phyloP scores from a whole-genome alignment of 2,329 filamentous ascomycete genomes.

The Fusarium praegraminearum region DNA sequence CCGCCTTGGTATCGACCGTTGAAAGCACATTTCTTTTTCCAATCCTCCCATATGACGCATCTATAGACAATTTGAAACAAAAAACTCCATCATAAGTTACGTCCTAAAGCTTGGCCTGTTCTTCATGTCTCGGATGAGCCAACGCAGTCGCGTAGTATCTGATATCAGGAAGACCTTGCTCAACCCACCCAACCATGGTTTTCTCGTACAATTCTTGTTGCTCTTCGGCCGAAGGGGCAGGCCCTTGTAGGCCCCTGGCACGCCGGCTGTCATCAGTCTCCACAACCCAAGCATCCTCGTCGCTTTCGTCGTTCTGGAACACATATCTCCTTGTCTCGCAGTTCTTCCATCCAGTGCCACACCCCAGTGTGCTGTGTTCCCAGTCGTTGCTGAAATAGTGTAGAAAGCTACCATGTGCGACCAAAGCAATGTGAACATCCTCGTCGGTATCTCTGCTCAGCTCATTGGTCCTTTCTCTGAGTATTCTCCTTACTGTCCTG shows the following conservation, averaged over 20 bases:
- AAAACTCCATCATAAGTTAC: background rate
- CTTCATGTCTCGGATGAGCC: background rate
- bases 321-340: conserved; percentile 35
- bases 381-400: conserved; percentile 40
- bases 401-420: conserved; percentile 37
- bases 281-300: conserved; percentile 35
- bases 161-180: conserved; percentile 33
- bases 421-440: conserved; percentile 32
- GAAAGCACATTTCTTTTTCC: background rate
- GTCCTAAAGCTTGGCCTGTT: conserved; percentile 17
- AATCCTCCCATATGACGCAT: background rate
- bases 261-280: conserved; percentile 32
- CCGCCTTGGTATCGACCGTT: background rate
- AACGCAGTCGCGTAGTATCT: conserved; percentile 26
- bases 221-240: conserved; percentile 24
- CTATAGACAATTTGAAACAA: background rate
- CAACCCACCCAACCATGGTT: conserved; percentile 34
- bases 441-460: conserved; percentile 11
- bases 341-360: conserved; percentile 34
- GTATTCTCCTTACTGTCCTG: conserved; percentile 28
- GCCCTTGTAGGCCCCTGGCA: conserved; percentile 8
- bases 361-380: conserved; percentile 19
- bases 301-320: conserved; percentile 19
- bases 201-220: conserved; percentile 26
- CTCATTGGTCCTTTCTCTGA: conserved; percentile 17